These are phyloP conservation scores for Sesbania bispinosa DNA, from an alignment of 306 rosid species.

Conservation along the genomic window DNA sequence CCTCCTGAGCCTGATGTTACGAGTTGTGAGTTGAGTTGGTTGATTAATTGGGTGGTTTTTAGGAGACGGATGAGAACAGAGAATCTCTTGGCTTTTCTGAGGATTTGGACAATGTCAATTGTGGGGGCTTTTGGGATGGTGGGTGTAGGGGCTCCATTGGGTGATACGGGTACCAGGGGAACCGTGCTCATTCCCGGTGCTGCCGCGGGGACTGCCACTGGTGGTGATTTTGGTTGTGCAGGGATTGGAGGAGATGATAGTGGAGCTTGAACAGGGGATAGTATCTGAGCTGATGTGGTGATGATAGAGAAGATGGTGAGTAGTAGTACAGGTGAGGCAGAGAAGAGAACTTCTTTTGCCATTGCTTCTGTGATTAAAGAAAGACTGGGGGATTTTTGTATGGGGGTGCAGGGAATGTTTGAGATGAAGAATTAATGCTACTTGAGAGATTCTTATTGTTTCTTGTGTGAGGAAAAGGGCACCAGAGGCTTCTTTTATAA, in stretches of 20 bases:
- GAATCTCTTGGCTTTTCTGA: constrained; percentile 40
- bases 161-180: not conserved
- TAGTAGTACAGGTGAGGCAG: constrained; percentile 21
- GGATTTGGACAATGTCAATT: constrained; percentile 36
- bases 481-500: constrained; percentile 23
- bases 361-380: not conserved
- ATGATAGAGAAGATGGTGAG: constrained; percentile 1
- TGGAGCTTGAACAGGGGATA: constrained; percentile 35
- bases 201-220: not conserved
- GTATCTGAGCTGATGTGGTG: constrained; percentile 26
- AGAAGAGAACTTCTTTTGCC: constrained; percentile 25
- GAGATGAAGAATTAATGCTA: not conserved
- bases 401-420: not conserved
- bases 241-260: not conserved
- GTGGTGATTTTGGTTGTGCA: not conserved
- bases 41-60: constrained; percentile 35
- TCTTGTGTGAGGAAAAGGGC: constrained; percentile 1
- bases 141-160: constrained; percentile 29
- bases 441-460: not conserved
- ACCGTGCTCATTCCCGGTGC: constrained; percentile 1
- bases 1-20: constrained; percentile 27
- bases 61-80: constrained; percentile 43
- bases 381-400: not conserved
- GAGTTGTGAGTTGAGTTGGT: constrained; percentile 45
- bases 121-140: constrained; percentile 35